Base-by-base conservation (phyloP, 139 green algal species). In the Raphidocelis subcapitata region DNA sequence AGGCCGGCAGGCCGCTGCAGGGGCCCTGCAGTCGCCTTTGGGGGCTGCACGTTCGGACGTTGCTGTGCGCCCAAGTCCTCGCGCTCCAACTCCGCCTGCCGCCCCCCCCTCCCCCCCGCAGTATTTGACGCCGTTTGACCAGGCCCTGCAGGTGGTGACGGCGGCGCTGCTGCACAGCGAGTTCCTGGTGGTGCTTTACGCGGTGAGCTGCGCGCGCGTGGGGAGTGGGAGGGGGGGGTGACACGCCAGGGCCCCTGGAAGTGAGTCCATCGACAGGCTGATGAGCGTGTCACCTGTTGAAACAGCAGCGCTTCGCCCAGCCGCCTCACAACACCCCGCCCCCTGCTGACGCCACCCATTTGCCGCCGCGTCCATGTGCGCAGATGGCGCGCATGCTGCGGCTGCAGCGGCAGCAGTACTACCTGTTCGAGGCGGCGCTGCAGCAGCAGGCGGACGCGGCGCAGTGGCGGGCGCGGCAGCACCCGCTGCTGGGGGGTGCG, bases 381-480 rank as follows among this genome's bases (percentile, higher is more conserved):
- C 74, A 80, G 74, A 33, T 69, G 5, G 35, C 67, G 26, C 2
- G 12, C 20, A 69, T 81, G 54, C 61, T 69, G 33, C 49, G 59
- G 29, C 36, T 61, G 1, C 80, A 85, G 46, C 70, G 74, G 71
- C 73, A 75, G 37, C 80, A 85, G 80, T 85, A 62, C 66, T 85
- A 80, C 62, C 71, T 85, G 61, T 79, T 80, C 49, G 80, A 85
- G 44, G 66, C 76, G 51, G 61, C 61, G 3, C 54, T 82, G 36
- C 79, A 85, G 59, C 49, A 65, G 66, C 51, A 75, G 28, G 57
- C 65, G 61, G 66, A 75, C 32, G 33, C 54, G 37, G 54, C 63
- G 5, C 35, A 24, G 15, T 15, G 8, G 14, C 63, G 21, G 35
- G 31, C 56, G 32, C 57, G 62, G 59, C 59, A 41, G 15, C 51